Base-by-base conservation (phyloP, 2,329 filamentous ascomycete genomes). In the Cercospora canescens region DNA sequence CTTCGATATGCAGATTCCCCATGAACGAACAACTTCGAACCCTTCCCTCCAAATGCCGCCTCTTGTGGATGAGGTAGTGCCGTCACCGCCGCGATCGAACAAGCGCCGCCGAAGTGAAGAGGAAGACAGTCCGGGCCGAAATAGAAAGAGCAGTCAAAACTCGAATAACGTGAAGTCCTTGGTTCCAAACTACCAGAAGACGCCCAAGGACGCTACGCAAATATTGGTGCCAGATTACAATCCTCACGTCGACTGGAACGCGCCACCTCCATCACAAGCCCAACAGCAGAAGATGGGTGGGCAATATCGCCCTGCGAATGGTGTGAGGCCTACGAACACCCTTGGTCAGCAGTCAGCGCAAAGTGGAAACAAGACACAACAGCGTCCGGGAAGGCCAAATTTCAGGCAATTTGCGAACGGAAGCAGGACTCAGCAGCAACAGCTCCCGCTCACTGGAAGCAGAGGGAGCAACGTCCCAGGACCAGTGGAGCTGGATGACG, bases 1-100 rank as follows among this genome's bases (percentile, higher is more conserved):
- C 54, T 63, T 63, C 50, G 39, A 30, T 21, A 21, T 63, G 32
- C 62, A 63, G 62, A 37, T 21, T 52, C 18, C 39, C 30, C 11
- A 52, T 58, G 41, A 58, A 16, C 54, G 39, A 35, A 12, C 28
- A 12, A 6, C 28, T 7, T 24, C 39, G 32, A 34, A 39, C 8
- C 12, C 12, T 9, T 30, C 7, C 28, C 14, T 28, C 24, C 62
- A 39, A 59, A 26, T 35, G 50, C 34, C 50, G 30, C 39, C 35
- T 12, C 12, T 37, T 32, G 41, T 24, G 34, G 39, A 57, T 14
- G 52, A 45, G 34, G 32, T 54, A 41, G n/a, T 18, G 39, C 11
- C 39, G 30, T 16, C 62, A 52, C 39, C 37, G 54, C 41, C 37
- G 54, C 52, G 35, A 32, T 18, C 62, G 11, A 24, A 24, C 37